Evolutionary conservation across 345 rosid species (phyloP).

Genomic region (Zanthoxylum bungeanum): DNA sequence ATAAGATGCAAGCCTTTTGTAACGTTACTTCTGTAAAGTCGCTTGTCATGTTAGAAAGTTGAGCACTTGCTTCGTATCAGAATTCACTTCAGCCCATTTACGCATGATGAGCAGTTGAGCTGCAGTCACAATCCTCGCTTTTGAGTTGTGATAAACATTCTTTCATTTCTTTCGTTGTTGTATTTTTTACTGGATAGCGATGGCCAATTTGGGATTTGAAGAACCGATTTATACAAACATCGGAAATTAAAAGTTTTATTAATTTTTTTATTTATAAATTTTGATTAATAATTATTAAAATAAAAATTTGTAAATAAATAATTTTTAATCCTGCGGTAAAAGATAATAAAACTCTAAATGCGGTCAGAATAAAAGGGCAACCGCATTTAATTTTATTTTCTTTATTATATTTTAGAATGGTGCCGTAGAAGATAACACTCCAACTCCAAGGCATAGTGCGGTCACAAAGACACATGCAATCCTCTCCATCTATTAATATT

Average conservation of each 20-base stretch:
- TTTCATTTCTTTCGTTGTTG: neutral
- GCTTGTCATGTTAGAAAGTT: no score
- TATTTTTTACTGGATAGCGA: neutral
- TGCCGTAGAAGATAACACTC: constrained; percentile 15
- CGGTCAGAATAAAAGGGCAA: neutral
- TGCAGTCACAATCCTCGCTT: neutral
- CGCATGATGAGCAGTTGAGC: constrained; percentile 9
- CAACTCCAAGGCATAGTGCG: constrained; percentile 18
- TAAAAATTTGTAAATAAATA: no score
- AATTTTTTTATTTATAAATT: no score
- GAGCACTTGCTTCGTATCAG: no score
- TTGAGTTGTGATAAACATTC: neutral
- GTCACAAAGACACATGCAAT: constrained; percentile 18
- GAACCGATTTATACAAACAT: neutral
- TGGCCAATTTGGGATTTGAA: neutral
- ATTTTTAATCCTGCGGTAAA: no score
- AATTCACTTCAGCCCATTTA: no score
- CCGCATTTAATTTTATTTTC: constrained; percentile 1
- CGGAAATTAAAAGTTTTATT: neutral
- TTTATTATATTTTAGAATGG: constrained; percentile 16
- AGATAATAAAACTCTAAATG: no score
- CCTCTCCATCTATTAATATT: neutral
- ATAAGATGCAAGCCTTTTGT: no score
- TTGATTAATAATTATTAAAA: no score
- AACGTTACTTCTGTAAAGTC: no score